phyloP scores from a whole-genome alignment of 2,329 filamentous ascomycete species.

The Fusarium longipes region DNA sequence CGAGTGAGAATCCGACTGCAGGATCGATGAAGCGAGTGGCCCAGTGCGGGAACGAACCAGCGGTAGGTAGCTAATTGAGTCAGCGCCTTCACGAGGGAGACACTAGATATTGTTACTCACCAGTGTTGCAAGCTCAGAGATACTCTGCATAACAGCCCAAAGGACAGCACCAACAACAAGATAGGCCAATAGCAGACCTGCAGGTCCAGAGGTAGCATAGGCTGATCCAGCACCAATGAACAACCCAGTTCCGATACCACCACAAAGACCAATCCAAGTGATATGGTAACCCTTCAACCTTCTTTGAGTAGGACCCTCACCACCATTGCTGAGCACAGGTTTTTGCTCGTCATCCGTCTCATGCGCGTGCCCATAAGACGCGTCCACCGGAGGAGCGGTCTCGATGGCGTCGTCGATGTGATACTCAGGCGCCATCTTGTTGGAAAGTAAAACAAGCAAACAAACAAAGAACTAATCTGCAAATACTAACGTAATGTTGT shows the following conservation, averaged over 20 bases:
- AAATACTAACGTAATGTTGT: neutral
- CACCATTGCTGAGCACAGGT: slow-evolving; percentile 40
- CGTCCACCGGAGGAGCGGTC: slow-evolving; percentile 3
- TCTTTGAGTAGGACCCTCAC: slow-evolving; percentile 39
- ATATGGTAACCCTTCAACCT: slow-evolving; percentile 41
- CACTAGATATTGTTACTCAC: too few species aligned
- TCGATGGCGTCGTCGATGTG: slow-evolving; percentile 21
- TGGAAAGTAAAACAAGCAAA: too few species aligned
- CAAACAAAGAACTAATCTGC: neutral
- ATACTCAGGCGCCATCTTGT: slow-evolving; percentile 9
- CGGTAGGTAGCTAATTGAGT: slow-evolving; percentile 33
- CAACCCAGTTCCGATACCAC: slow-evolving; percentile 41
- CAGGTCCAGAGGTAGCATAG: slow-evolving; percentile 41
- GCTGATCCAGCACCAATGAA: slow-evolving; percentile 44
- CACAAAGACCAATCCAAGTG: slow-evolving; percentile 43
- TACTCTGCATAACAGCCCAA: slow-evolving; percentile 45
- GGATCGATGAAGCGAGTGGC: slow-evolving; percentile 45
- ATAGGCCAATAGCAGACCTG: slow-evolving; percentile 40
- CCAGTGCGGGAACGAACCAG: slow-evolving; percentile 44
- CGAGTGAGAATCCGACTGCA: slow-evolving; percentile 38
- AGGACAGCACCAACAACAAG: slow-evolving; percentile 39
- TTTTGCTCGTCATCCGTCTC: slow-evolving; percentile 17
- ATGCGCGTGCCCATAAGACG: neutral
- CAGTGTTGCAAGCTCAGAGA: slow-evolving; percentile 40
- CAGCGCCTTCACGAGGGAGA: neutral